Base-by-base conservation (phyloP, 495 filamentous ascomycete genomes). In the Neurospora sublineolata region DNA sequence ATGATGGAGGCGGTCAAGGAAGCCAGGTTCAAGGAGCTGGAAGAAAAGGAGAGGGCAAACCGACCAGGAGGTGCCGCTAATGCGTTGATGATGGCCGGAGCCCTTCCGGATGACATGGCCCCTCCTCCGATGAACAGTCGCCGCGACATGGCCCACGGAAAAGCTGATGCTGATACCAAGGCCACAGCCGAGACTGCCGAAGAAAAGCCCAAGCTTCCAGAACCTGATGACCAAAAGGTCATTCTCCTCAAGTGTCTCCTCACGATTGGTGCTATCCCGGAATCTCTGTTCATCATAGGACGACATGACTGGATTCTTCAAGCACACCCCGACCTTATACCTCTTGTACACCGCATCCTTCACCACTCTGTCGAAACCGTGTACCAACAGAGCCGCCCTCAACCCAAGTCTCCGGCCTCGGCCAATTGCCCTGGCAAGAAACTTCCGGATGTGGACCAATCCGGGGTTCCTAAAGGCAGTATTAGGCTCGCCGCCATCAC, bases 251-350 rank as follows among this genome's bases (percentile, higher is more conserved):
- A 91, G 75, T 92, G 93, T 75, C 86, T 99, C 27, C 86, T 99
- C 4, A 90, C 90, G 12, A 94, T 97, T 73, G 96, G 96, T 30
- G 95, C 96, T 18, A 84, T 99, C 37, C 94, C 96, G 0, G 96
- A 98, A 79, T 88, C 96, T 2, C 86, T 98, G 27, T 97, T 94
- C 80, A 92, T 99, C 67, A 86, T 99, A 40, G 94, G 94, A 67
- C 90, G 90, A 71, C 96, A 96, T 76, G 91, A 92, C 30, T 97
- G 95, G 93, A 86, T 98, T 16, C 88, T 93, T 52, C 92, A 97
- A 68, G 88, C 87, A 3, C 92, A 90, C 71, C 90, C 93, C 20
- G 93, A 97, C 68, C 89, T 94, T 72, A 74, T 77, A 6, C 78
- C 82, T 1, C 77, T 83, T 9, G 86, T 97, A 52, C 90, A 97